Conservation (phyloP, 2,329 filamentous ascomycete species). For the Ambrosiella beaveri region DNA sequence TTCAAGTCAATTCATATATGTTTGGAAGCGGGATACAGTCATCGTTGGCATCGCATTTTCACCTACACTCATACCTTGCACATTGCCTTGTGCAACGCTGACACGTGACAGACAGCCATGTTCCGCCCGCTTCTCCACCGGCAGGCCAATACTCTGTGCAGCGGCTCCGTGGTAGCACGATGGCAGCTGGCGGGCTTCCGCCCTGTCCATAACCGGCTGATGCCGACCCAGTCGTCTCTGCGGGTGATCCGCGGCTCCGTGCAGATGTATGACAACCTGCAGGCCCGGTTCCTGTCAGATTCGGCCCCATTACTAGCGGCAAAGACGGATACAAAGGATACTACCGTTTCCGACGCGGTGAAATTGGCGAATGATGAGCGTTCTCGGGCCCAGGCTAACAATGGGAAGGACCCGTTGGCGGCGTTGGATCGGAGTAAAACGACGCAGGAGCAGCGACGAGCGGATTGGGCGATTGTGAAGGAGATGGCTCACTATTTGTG, state of each 20-base stretch:
- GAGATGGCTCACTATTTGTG: slow-evolving; percentile 94
- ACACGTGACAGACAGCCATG: slow-evolving; percentile 6
- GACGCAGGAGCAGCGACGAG: slow-evolving; percentile 78
- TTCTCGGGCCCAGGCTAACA: slow-evolving; percentile 8
- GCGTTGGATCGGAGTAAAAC: slow-evolving; percentile 42
- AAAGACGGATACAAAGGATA: neutral
- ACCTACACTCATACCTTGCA: neutral
- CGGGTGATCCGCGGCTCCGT: slow-evolving; percentile 8
- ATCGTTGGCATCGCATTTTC: neutral
- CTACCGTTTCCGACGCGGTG: neutral
- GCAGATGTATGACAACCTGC: slow-evolving; percentile 8
- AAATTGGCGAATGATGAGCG: neutral
- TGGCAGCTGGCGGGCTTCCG: slow-evolving; percentile 3
- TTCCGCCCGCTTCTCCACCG: slow-evolving; percentile 10
- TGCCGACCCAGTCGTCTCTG: slow-evolving; percentile 2
- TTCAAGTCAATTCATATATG: neutral
- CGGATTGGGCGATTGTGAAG: slow-evolving; percentile 96
- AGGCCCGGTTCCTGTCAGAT: slow-evolving; percentile 6
- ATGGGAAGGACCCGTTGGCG: slow-evolving; percentile 37
- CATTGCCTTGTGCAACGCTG: neutral
- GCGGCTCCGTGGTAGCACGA: slow-evolving; percentile 2
- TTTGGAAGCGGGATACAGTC: neutral
- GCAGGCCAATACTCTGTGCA: slow-evolving; percentile 5
- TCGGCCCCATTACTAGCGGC: neutral
- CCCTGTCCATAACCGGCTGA: neutral